A percentile compares a stretch with the other conserved stretches of the same genome.
Conservation (phyloP, 2,329 filamentous ascomycete genomes). For the Fusarium scirpi region DNA sequence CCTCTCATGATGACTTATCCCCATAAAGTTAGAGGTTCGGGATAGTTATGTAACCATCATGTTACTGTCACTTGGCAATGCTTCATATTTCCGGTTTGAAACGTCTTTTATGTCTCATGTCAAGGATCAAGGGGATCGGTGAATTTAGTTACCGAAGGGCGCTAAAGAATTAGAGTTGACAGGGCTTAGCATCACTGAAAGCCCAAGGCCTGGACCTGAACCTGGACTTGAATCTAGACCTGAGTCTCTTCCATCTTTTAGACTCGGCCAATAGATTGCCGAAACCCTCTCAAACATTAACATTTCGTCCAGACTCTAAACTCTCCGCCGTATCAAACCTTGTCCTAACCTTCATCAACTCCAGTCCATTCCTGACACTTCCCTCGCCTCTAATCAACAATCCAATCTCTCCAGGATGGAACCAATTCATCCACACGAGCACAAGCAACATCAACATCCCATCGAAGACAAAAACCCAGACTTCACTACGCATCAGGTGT, state of each 20-base stretch:
- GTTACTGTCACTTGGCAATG: background rate
- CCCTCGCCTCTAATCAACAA: slow-evolving; percentile 42
- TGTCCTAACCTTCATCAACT: slow-evolving; percentile 34
- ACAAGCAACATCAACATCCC: slow-evolving; percentile 52
- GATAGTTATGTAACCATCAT: background rate
- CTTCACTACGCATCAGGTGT: slow-evolving; percentile 51
- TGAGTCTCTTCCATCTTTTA: background rate
- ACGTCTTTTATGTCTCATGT: slow-evolving; percentile 23
- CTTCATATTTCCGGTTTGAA: background rate
- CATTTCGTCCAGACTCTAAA: slow-evolving; percentile 20
- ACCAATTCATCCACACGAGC: slow-evolving; percentile 48
- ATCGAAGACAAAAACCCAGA: slow-evolving; percentile 55
- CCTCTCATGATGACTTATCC: background rate
- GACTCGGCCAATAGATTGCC: background rate
- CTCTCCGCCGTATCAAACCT: slow-evolving; percentile 31
- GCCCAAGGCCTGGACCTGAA: background rate
- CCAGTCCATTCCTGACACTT: slow-evolving; percentile 41
- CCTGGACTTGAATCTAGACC: background rate
- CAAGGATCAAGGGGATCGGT: background rate
- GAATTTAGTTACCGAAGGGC: background rate
- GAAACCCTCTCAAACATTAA: background rate
- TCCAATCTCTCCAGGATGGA: slow-evolving; percentile 48
- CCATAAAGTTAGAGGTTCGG: background rate
- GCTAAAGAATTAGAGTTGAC: slow-evolving; percentile 2
- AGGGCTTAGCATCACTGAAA: background rate